phyloP scores from a whole-genome alignment of 1,284 basidiomycete genomes.

The Cutaneotrichosporon spelunceum region DNA sequence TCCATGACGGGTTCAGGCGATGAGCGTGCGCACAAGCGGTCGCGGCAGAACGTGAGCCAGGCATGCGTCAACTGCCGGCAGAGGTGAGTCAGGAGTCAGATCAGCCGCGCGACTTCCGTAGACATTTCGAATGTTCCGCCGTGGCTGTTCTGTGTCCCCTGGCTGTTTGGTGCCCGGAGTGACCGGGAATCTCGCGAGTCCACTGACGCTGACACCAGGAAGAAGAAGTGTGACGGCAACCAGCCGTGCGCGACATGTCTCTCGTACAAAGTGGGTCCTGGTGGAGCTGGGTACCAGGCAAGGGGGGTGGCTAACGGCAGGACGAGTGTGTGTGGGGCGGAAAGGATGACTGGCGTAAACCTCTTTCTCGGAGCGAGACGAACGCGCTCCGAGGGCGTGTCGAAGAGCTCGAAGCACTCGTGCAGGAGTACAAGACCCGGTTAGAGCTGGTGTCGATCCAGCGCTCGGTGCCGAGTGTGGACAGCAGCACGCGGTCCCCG shows the following conservation, averaged over 20 bases:
- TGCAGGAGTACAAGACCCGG: not conserved
- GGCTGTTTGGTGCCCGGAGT: no score
- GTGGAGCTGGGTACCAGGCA: no score
- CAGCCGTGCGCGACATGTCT: constrained; percentile 41
- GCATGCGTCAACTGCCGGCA: constrained; percentile 12
- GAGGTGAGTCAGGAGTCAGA: not conserved
- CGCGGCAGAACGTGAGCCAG: constrained; percentile 14
- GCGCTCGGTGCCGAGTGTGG: not conserved
- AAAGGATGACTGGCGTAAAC: constrained; percentile 34
- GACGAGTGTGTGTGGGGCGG: constrained; percentile 36
- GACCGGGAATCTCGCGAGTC: not conserved
- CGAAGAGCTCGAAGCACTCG: constrained; percentile 27
- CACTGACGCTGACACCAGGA: constrained; percentile 21
- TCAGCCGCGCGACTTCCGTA: constrained; percentile 3
- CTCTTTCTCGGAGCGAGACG: constrained; percentile 31
- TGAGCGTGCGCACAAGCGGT: not conserved
- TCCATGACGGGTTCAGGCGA: constrained; percentile 2
- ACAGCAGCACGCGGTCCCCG: not conserved
- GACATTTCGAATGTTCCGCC: not conserved
- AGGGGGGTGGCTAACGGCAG: constrained; percentile 13
- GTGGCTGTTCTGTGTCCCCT: no score
- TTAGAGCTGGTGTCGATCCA: constrained; percentile 5
- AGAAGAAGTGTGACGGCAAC: constrained; percentile 43
- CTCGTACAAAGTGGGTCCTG: constrained; percentile 31
- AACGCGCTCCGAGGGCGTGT: constrained; percentile 32